Base-by-base conservation (phyloP, 129 eudicot species). In the Centella asiatica region DNA sequence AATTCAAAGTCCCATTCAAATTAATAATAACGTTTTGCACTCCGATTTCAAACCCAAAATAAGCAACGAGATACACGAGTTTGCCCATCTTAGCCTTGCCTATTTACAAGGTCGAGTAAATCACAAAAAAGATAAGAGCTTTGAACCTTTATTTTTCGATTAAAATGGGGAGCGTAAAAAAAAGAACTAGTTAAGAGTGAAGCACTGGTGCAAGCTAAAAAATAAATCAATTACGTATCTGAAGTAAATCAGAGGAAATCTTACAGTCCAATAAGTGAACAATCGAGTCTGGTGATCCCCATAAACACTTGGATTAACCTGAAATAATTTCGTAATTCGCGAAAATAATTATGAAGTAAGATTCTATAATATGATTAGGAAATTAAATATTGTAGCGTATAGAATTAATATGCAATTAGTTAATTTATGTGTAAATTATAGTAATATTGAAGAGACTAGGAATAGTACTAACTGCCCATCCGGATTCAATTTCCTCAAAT, bases 231-330 rank as follows among this genome's bases (percentile, higher is more conserved):
- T 50, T 24, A 24, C 7, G 24, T 8, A 26, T 53, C 29, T 22
- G 31, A 15, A 50, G 15, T 33, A 19, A 53, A 34, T 26, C 7
- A 1, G 24, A 55, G 23, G 17, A 40, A 18, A 64, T 64, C 83
- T 74, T 71, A 82, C 89, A 0, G 89, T 86, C 87, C 95, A 86
- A 64, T 86, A 82, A 24, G 66, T 74, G 29, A 65, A 82, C 26
- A 82, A 62, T 42, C 95, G 80, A 62, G 89, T 82, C 59, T 86
- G 76, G 45, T 76, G 77, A 61, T 86, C 95, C 54, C 76, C 76
- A 33, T 86, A 86, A 14, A 86, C 81, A 4, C 73, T 72, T 56
- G 95, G 95, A 82, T 86, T 82, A 37, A 86, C 95, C 95, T 86
- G 68, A 33, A 62, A 49, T 25, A 6, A 53, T 68, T 22, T 33